Percentiles rank a stretch among this genome's conserved stretches.
Evolutionary conservation across 1,284 basidiomycete species (phyloP).

Genomic region (Boletus semigastroideus): DNA sequence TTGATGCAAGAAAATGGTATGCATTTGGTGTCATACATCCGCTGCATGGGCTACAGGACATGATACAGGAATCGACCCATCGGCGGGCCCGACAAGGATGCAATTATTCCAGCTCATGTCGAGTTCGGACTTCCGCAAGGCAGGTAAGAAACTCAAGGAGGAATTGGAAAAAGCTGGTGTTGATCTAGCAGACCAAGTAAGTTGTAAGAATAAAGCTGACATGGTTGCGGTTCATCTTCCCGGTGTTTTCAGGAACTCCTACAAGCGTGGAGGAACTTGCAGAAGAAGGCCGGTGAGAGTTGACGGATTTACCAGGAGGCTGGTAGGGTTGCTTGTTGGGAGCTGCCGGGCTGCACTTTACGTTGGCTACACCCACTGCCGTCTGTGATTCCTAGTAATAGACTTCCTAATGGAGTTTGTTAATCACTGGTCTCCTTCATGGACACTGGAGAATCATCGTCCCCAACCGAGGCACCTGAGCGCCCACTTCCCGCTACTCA

Average conservation of each 20-base stretch:
- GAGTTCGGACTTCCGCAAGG: constrained; percentile 51
- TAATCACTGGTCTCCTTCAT: constrained; percentile 14
- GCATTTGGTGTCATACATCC: neutral
- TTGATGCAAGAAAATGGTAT: constrained; percentile 54
- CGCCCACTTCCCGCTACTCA: constrained; percentile 56
- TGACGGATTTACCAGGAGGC: constrained; percentile 4
- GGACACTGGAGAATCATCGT: constrained; percentile 11
- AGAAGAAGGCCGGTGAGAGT: constrained; percentile 27
- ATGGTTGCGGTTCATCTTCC: constrained; percentile 2
- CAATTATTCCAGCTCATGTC: constrained; percentile 53
- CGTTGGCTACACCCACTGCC: neutral
- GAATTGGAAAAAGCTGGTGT: constrained; percentile 60
- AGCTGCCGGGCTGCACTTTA: neutral
- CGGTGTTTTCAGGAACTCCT: constrained; percentile 31
- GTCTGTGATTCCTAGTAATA: neutral
- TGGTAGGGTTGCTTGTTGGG: neutral
- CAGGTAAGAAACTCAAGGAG: constrained; percentile 46
- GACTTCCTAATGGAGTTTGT: neutral
- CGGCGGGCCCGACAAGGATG: constrained; percentile 47
- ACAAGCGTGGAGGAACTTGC: constrained; percentile 35
- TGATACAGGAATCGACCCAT: constrained; percentile 46
- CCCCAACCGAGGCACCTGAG: constrained; percentile 38
- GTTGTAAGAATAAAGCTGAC: constrained; percentile 4
- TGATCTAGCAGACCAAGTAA: constrained; percentile 47
- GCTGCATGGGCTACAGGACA: neutral